These are phyloP conservation scores for Inga leiocalycina DNA, from an alignment of 306 rosid genomes.

Conservation along the genomic window DNA sequence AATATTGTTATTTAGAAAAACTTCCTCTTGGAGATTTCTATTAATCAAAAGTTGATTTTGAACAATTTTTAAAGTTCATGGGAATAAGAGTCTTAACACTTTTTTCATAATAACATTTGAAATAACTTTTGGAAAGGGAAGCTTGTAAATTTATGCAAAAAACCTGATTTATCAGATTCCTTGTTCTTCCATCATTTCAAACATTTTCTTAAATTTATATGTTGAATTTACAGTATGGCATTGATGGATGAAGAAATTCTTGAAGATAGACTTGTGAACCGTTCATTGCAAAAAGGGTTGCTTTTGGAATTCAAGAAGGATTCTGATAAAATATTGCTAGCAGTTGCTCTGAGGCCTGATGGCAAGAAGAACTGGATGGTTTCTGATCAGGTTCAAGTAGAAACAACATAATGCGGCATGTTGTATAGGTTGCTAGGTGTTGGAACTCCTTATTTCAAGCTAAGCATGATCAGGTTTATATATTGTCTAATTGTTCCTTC, in stretches of 20 bases:
- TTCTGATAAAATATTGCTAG: constrained; percentile 75
- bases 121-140: constrained; percentile 19
- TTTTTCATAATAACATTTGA: constrained; percentile 3
- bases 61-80: background rate
- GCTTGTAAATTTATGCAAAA: constrained; percentile 12
- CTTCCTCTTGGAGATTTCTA: constrained; percentile 5
- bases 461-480: constrained; percentile 16
- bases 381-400: constrained; percentile 96
- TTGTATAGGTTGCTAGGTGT: constrained; percentile 95
- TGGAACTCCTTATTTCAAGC: constrained; percentile 43
- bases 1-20: background rate
- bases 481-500: constrained; percentile 37
- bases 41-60: background rate
- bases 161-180: constrained; percentile 17
- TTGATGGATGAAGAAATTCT: constrained; percentile 60
- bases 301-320: constrained; percentile 95
- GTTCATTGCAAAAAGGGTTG: constrained; percentile 68
- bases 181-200: constrained; percentile 32
- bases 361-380: constrained; percentile 99
- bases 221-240: constrained; percentile 48
- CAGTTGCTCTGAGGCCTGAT: constrained; percentile 89
- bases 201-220: constrained; percentile 11
- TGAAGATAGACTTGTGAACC: constrained; percentile 68
- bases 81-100: background rate
- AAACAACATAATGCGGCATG: constrained; percentile 79